Conservation (phyloP, 352 stramenopile genomes). For the Albugo laibachii region DNA sequence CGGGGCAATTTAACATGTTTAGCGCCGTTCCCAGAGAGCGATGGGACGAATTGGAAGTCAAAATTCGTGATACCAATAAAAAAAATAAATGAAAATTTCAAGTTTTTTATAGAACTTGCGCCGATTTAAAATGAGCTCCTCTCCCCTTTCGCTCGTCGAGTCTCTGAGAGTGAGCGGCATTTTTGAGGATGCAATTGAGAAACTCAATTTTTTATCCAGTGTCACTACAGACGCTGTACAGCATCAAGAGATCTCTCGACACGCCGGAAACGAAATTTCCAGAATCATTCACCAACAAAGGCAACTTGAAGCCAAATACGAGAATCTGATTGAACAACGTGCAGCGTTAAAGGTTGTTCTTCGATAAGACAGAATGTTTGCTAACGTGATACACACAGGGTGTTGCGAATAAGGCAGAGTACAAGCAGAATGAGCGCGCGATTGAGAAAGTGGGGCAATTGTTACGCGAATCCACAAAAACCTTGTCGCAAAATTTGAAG, state of each 20-base stretch:
- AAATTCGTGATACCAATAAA: conserved; percentile 35
- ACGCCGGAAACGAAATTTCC: conserved; percentile 85
- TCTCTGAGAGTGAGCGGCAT: conserved; percentile 51
- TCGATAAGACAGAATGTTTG: background rate
- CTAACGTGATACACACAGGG: conserved; percentile 13
- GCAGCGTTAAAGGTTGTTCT: conserved; percentile 44
- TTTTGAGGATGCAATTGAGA: conserved; percentile 81
- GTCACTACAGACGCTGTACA: conserved; percentile 84
- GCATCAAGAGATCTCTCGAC: conserved; percentile 83
- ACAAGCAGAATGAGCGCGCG: conserved; percentile 83
- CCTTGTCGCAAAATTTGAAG: conserved; percentile 82
- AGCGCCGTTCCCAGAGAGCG: conserved; percentile 27
- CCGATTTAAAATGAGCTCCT: too few relatives aligned
- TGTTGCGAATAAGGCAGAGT: conserved; percentile 84
- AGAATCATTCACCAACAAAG: conserved; percentile 85
- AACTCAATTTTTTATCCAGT: conserved; percentile 77
- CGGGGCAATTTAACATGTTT: conserved; percentile 72
- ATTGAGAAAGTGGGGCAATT: conserved; percentile 83
- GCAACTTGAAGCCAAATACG: conserved; percentile 70
- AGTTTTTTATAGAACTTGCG: too few relatives aligned
- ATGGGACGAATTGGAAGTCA: conserved; percentile 50
- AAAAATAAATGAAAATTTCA: too few relatives aligned
- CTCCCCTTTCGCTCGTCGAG: conserved; percentile 27
- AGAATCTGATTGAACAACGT: conserved; percentile 78
- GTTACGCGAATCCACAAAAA: conserved; percentile 82